These are phyloP conservation scores for Fusarium brevicatenulatum DNA, from an alignment of 2,329 filamentous ascomycete species.

Conservation along the genomic window DNA sequence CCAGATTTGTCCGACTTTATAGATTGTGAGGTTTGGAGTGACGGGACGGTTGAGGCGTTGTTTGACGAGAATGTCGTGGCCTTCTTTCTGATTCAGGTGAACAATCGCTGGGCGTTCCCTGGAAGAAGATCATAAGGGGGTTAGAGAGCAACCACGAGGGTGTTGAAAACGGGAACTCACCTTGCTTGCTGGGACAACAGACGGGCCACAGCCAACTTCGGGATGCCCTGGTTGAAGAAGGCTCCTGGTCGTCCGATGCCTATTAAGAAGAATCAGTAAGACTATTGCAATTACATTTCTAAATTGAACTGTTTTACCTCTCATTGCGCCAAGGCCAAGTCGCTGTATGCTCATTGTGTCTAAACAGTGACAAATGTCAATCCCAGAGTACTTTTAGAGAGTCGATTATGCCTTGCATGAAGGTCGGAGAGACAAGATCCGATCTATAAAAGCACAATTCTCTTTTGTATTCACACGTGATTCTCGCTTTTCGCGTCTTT, in stretches of 20 bases:
- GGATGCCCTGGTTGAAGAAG: neutral
- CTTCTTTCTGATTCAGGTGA: neutral
- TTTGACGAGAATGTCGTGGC: constrained; percentile 8
- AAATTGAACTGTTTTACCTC: neutral
- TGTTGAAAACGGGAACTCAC: neutral
- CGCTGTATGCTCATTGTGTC: neutral
- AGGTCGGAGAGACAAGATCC: neutral
- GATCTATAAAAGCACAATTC: neutral
- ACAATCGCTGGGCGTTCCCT: neutral
- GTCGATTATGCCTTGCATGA: neutral
- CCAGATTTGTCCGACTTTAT: constrained; percentile 17
- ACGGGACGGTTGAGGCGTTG: constrained; percentile 23
- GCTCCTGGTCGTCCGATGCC: neutral
- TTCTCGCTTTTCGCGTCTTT: neutral
- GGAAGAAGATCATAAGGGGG: neutral
- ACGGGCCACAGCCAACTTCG: neutral
- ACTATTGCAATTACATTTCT: fast-evolving
- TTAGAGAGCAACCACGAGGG: neutral
- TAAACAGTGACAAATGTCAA: neutral
- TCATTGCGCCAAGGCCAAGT: neutral
- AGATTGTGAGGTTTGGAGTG: constrained; percentile 20
- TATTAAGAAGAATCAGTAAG: neutral
- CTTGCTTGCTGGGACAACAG: constrained; percentile 12
- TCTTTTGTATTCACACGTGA: neutral
- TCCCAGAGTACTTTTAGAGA: neutral